Base-by-base conservation (phyloP, 2,329 filamentous ascomycete species). In the Xylariaceae sp. region DNA sequence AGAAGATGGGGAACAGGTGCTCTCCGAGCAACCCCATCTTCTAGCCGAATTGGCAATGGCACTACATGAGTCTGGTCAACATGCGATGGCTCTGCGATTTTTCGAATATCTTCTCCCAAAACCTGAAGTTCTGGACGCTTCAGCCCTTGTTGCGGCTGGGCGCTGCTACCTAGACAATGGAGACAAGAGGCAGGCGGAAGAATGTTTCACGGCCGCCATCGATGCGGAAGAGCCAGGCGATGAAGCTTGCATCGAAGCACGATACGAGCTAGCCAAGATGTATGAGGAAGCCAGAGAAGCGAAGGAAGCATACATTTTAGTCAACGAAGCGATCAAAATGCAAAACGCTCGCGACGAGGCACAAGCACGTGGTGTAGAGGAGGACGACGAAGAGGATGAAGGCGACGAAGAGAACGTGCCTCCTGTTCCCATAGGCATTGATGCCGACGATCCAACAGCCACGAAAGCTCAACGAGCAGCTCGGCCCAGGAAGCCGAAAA, bases 181-280 rank as follows among this genome's bases (percentile, higher is more conserved):
- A 6, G 73, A 85, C 41, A 72, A 79, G 16, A 72, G 79, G 24
- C 79, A 85, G 29, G 89, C 90, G 0, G 84, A 91, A 55, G 81
- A 86, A 49, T 86, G 81, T 57, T 93, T 90, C 54, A 75, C 88
- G 18, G 79, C 79, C 2, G 80, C 90, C 9, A 80, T 89, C 29
- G 79, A 88, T 38, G 75, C 81, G 44, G 85, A 94, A 48, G 70
- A 81, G 34, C 72, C 79, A 31, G 82, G 85, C 15, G 52, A 55
- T n/a, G 56, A 61, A 32, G 54, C 59, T 18, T 56, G 54, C 43
- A 81, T 91, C 36, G 83, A 89, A 47, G 87, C 88, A 30, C 83
- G 88, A 30, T 80, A 87, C 22, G 80, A 88, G 53, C 72, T 96
- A 9, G 88, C 88, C 11, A 89, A 86, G 54, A 79, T 96, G 62